Base-by-base conservation (phyloP, 2,329 filamentous ascomycete genomes). In the Alternaria sp. region DNA sequence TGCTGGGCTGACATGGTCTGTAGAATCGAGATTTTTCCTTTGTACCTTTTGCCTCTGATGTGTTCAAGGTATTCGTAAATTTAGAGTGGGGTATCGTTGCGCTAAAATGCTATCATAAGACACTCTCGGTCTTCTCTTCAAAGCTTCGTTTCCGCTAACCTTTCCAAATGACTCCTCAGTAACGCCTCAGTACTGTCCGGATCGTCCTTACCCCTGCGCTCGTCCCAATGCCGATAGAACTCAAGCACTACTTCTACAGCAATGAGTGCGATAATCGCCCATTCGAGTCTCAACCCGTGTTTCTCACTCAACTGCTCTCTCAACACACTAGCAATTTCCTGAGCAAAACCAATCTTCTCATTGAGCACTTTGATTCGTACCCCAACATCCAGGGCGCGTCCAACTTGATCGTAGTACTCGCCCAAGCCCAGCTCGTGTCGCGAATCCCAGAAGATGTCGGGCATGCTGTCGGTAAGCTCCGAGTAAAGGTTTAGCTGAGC, bases 281-380 rank as follows among this genome's bases (percentile, higher is more conserved):
- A 94, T 81, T 98, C 95, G 11, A 99, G 84, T 57, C 92, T 85
- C 30, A 94, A 88, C 16, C 92, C 91, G 75, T 98, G 93, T 77
- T 92, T 93, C 83, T 98, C 94, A 75, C 92, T 96, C 57, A 96
- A 85, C 75, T 94, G 89, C 78, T 97, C 93, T 59, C 95, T 85
- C 63, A 98, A 81, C 16, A 98, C 94, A 54, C 85, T 92, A 7
- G 95, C 93, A 77, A 97, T 97, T 78, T 98, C 94, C 74, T 95
- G 92, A 1, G 94, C 95, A 77, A 99, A 98, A 74, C 97, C 94
- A 87, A 99, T 96, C 82, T 97, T 97, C 81, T 97, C 92, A 78
- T 99, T 99, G 69, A 98, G 81, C 18, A 92, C 89, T 72, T 92
- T 92, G 81, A 98, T 98, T 52, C 95, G 87, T 27, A 95, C 92